Evolutionary conservation across 345 rosid genomes (phyloP).

Genomic region (Moricandia moricandioides): DNA sequence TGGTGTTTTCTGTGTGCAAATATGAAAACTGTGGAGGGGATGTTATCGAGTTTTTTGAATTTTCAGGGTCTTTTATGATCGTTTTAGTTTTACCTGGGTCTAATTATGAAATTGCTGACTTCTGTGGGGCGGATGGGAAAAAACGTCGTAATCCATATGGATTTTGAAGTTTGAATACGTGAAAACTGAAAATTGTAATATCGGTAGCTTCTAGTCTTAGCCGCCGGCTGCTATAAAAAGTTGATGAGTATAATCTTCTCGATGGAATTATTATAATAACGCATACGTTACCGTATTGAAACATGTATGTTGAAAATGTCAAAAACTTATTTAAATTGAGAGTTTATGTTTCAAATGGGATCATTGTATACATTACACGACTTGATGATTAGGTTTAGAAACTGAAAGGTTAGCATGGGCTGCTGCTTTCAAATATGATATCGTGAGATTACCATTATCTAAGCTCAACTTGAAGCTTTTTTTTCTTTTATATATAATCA

Average conservation of each 20-base stretch:
- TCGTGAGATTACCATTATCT: not conserved
- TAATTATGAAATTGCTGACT: not conserved
- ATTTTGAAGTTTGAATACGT: not conserved
- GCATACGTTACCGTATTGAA: not conserved
- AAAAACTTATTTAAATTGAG: not conserved
- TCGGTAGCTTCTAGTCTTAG: slow-evolving; percentile 3
- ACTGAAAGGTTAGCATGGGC: not conserved
- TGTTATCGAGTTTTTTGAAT: slow-evolving; percentile 2
- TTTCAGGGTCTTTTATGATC: slow-evolving; percentile 9
- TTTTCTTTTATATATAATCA: not conserved
- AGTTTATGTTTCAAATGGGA: slow-evolving; percentile 7
- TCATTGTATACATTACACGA: not conserved
- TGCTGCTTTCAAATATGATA: not conserved
- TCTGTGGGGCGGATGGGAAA: not conserved
- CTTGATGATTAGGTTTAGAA: slow-evolving; percentile 3
- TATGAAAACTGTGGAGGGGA: not conserved
- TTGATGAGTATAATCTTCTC: not conserved
- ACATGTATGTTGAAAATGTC: not conserved
- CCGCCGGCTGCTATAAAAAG: slow-evolving; percentile 27
- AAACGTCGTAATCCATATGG: not conserved
- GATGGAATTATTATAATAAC: not conserved
- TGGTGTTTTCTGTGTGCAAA: slow-evolving; percentile 1
- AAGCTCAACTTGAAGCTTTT: not conserved
- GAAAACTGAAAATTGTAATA: slow-evolving; percentile 20
- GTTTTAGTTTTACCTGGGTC: not conserved